Evolutionary conservation across 148 eudicot species (phyloP), one percentile per base, ranked within the genome.

Genomic region (Cornus controversa): DNA sequence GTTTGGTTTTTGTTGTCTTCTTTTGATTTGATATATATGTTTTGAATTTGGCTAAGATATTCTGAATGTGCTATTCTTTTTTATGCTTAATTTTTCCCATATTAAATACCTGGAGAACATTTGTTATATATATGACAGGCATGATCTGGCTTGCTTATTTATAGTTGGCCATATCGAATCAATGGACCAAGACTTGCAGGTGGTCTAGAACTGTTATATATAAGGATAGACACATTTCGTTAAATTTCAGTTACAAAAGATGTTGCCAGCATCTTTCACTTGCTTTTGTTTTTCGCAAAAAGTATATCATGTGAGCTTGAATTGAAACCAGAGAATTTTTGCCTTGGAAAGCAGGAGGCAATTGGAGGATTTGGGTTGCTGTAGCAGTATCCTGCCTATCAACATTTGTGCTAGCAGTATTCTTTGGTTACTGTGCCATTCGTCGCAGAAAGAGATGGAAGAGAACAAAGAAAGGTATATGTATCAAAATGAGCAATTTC

Each of bases 381-480:
- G 34, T 74, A 1, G 20, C 64, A 37, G 82, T 69, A 22, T 2
- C 68, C 20, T 50, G 68, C 36, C 71, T 27, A 28, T 27, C 76
- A 50, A 36, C 23, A 50, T 24, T 53, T 58, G 10, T 71, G 4
- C 31, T 78, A 1, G 29, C 70, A 37, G 58, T 71, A 64, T 63
- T 78, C 25, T 42, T 57, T 15, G 73, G 64, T 23, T 78, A 6
- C 14, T 75, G 0, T 70, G 36, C 67, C 4, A n/a, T 37, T 13
- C 54, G 16, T 22, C 45, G 0, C 65, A 26, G 18, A 13, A 13
- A 9, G 53, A 25, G 57, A 31, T 36, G 34, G 27, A 78, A 73
- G 47, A 14, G 37, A 53, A 69, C 25, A 65, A 72, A 66, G 15
- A 4, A 31, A 31, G 79, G 82, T 82, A 75, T 5, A 8, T 73